These are phyloP conservation scores for Penicillium robsamsonii DNA, from an alignment of 495 filamentous ascomycete genomes.

Conservation along the genomic window DNA sequence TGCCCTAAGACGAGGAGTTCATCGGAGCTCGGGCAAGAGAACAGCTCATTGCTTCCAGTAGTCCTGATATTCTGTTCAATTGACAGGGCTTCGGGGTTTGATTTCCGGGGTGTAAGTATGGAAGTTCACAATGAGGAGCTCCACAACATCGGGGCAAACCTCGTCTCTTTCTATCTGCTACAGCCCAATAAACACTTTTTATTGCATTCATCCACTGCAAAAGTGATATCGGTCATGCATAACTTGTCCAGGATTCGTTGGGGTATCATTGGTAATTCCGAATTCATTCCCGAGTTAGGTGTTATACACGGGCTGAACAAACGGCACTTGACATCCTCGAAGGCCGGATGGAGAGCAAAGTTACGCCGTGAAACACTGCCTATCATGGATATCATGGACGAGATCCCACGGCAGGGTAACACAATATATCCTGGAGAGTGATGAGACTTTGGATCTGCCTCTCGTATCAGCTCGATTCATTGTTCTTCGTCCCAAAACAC, in stretches of 20 bases:
- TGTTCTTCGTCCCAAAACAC: too few relatives aligned
- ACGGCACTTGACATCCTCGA: conserved; percentile 24
- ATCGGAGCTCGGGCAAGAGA: not conserved
- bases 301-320: conserved; percentile 13
- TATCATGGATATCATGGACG: conserved; percentile 29
- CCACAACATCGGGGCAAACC: not conserved
- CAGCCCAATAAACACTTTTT: not conserved
- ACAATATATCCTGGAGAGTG: not conserved
- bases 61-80: too few relatives aligned
- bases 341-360: conserved; percentile 19
- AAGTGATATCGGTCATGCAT: not conserved
- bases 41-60: not conserved
- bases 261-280: not conserved
- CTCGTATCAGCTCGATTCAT: too few relatives aligned
- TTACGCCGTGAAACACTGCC: conserved; percentile 20
- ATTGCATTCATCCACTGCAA: not conserved
- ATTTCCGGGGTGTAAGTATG: not conserved
- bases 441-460: not conserved
- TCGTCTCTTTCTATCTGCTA: not conserved
- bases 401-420: conserved; percentile 23
- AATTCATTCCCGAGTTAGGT: not conserved
- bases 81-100: not conserved
- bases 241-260: not conserved
- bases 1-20: not conserved
- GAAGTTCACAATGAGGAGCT: not conserved